These are phyloP conservation scores for Shiraia sp. DNA, from an alignment of 2,329 filamentous ascomycete genomes.

Conservation along the genomic window DNA sequence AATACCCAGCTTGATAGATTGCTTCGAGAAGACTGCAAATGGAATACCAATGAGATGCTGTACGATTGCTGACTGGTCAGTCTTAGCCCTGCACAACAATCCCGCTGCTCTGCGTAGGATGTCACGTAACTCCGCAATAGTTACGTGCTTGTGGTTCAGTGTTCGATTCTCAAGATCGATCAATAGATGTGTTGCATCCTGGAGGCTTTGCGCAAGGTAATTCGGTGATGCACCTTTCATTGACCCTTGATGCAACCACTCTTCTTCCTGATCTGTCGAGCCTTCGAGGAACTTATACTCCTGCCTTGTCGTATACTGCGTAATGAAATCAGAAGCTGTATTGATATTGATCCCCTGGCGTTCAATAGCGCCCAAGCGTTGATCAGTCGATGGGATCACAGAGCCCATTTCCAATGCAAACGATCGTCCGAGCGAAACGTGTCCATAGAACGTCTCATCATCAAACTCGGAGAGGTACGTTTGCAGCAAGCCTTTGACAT, in stretches of 20 bases:
- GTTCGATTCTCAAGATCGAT: slow-evolving; percentile 74
- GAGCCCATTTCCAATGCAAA: slow-evolving; percentile 94
- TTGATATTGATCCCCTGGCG: slow-evolving; percentile 77
- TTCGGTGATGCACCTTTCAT: slow-evolving; percentile 15
- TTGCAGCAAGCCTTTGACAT: slow-evolving; percentile 92
- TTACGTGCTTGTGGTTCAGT: slow-evolving; percentile 68
- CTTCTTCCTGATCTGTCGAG: slow-evolving; percentile 66
- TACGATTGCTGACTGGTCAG: slow-evolving; percentile 76
- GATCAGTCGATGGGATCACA: slow-evolving; percentile 81
- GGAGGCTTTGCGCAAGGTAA: slow-evolving; percentile 49
- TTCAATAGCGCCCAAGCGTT: slow-evolving; percentile 80
- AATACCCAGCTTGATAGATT: slow-evolving; percentile 92
- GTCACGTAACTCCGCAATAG: slow-evolving; percentile 76
- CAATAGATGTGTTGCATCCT: slow-evolving; percentile 62
- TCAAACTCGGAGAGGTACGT: slow-evolving; percentile 96
- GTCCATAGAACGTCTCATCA: slow-evolving; percentile 86
- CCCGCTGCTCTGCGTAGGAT: slow-evolving; percentile 83
- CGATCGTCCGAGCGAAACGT: slow-evolving; percentile 88
- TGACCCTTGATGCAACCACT: slow-evolving; percentile 60
- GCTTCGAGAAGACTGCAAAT: slow-evolving; percentile 89
- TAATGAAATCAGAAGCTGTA: slow-evolving; percentile 92
- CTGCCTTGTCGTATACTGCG: slow-evolving; percentile 95
- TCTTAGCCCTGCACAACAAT: slow-evolving; percentile 76
- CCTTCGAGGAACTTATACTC: slow-evolving; percentile 89
- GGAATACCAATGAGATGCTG: slow-evolving; percentile 91